Percentiles rank a stretch among this genome's conserved stretches.
Conservation (phyloP, 129 eudicot species). For the Daucus carota region DNA sequence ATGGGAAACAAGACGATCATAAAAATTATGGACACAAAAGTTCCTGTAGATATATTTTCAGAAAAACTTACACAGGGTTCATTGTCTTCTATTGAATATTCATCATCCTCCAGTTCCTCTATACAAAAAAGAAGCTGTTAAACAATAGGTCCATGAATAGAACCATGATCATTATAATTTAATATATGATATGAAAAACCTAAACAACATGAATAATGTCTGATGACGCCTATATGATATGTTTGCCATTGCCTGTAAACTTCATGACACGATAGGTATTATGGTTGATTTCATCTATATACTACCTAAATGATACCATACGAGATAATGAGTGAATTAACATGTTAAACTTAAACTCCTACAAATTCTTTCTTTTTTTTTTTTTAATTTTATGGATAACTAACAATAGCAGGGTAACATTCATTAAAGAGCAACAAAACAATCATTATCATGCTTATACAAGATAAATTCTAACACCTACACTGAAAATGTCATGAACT, state of each 20-base stretch:
- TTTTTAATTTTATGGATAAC: background rate
- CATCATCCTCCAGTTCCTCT: slow-evolving; percentile 46
- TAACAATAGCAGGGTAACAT: background rate
- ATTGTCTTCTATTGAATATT: slow-evolving; percentile 42
- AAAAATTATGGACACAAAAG: background rate
- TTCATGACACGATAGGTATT: too few species aligned
- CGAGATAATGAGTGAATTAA: background rate
- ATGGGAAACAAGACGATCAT: background rate
- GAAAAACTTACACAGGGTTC: slow-evolving; percentile 43
- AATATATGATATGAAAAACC: background rate
- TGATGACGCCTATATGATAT: background rate
- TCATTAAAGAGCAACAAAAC: background rate
- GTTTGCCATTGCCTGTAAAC: too few species aligned
- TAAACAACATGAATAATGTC: background rate
- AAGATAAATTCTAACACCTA: background rate
- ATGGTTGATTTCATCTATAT: background rate
- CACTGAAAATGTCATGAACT: background rate
- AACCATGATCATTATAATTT: background rate
- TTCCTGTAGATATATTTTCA: background rate
- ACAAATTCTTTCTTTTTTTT: too few species aligned
- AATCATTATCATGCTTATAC: background rate
- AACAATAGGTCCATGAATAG: background rate
- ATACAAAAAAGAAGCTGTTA: slow-evolving; percentile 4
- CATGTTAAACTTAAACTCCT: too few species aligned
- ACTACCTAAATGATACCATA: background rate